Conservation (phyloP, 73 alveolate species). For the Paramecium sexaurelia region DNA sequence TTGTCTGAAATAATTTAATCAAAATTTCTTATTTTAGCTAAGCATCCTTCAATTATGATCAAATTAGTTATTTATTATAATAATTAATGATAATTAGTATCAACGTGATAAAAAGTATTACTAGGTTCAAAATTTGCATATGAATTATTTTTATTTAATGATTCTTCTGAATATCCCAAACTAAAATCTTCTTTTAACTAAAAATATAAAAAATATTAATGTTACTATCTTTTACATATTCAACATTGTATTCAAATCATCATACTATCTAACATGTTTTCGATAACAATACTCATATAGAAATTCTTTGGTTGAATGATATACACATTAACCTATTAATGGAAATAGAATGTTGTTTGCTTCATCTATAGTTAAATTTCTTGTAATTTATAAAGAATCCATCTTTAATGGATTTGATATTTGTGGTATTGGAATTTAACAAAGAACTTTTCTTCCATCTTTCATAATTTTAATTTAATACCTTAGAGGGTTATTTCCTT, state of each 20-base stretch:
- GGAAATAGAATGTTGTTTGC: neutral
- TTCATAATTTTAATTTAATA: neutral
- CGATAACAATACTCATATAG: conserved; percentile 26
- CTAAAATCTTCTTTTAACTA: conserved; percentile 17
- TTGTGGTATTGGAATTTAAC: conserved; percentile 1
- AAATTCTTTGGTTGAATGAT: conserved; percentile 27
- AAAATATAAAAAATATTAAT: neutral
- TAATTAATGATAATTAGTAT: neutral
- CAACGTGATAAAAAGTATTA: neutral
- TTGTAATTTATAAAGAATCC: neutral
- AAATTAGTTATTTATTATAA: neutral
- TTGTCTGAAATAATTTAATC: neutral
- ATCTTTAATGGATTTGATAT: neutral
- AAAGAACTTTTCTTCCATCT: neutral
- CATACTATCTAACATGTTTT: conserved; percentile 30
- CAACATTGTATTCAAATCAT: neutral
- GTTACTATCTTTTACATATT: neutral
- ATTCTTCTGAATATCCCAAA: neutral
- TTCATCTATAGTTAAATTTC: neutral
- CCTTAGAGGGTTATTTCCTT: neutral
- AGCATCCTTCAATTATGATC: conserved; percentile 13
- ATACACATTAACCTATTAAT: neutral
- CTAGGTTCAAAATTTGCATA: neutral
- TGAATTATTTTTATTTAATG: neutral
- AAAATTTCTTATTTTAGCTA: conserved; percentile 5